A percentile compares a stretch with the other conserved stretches of the same genome.
phyloP scores from a whole-genome alignment of 2,329 filamentous ascomycete genomes.

The Exophiala aquamarina region DNA sequence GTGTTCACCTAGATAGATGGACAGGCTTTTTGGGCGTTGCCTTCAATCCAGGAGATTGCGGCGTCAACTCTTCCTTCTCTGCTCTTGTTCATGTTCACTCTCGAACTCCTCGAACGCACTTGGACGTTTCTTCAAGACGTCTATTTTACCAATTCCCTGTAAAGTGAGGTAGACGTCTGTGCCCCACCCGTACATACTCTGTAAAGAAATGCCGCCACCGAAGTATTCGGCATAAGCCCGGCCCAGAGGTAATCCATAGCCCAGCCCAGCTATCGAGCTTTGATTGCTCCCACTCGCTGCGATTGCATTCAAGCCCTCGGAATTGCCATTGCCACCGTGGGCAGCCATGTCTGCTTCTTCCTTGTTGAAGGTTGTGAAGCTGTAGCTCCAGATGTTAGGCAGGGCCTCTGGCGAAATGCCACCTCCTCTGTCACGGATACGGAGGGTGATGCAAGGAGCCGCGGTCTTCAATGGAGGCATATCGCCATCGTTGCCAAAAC shows the following conservation, averaged over 20 bases:
- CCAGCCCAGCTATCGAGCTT: conserved; percentile 86
- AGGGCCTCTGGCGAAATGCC: conserved; percentile 84
- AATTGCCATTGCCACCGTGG: conserved; percentile 45
- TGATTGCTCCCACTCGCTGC: conserved; percentile 69
- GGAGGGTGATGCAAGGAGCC: conserved; percentile 84
- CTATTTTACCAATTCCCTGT: conserved; percentile 57
- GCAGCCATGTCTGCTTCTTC: conserved; percentile 49
- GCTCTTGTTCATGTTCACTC: neutral
- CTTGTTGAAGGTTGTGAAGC: conserved; percentile 90
- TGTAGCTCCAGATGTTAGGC: conserved; percentile 92
- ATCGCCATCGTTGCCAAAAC: conserved; percentile 21
- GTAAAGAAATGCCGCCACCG: conserved; percentile 90
- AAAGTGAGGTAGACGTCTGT: conserved; percentile 66
- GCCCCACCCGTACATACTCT: conserved; percentile 93
- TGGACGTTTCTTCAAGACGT: conserved; percentile 14
- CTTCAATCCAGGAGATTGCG: neutral
- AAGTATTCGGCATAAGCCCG: conserved; percentile 98
- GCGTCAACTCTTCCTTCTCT: too few species aligned
- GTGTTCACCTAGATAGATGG: neutral
- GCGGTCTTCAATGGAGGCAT: conserved; percentile 42
- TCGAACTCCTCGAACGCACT: conserved; percentile 12
- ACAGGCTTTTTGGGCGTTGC: neutral
- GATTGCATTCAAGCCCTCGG: conserved; percentile 72
- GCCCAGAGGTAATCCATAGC: conserved; percentile 87
- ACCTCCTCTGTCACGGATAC: conserved; percentile 92